These are phyloP conservation scores for Anaeromyces robustus DNA, from an alignment of 192 early-diverging fungal species.

Conservation along the genomic window DNA sequence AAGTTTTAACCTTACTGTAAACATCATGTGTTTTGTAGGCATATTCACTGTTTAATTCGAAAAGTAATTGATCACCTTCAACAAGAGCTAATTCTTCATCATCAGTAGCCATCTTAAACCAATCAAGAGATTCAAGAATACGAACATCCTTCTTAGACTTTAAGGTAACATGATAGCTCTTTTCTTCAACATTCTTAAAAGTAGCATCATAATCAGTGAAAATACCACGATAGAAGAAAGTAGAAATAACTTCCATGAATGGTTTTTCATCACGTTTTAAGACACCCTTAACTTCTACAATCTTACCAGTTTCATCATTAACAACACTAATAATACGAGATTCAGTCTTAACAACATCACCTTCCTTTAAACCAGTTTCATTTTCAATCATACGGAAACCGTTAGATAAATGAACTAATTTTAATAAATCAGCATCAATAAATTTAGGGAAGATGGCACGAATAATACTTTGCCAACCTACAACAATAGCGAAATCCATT, in stretches of 20 bases:
- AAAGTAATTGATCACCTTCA: conserved; percentile 45
- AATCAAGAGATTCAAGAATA: conserved; percentile 77
- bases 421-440: conserved; percentile 83
- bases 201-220: conserved; percentile 80
- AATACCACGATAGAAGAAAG: conserved; percentile 83
- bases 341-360: conserved; percentile 70
- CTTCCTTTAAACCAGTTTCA: conserved; percentile 51
- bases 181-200: conserved; percentile 70
- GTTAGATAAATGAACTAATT: conserved; percentile 85
- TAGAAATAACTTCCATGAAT: conserved; percentile 70
- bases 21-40: conserved; percentile 35
- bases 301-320: conserved; percentile 81
- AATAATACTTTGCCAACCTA: conserved; percentile 77
- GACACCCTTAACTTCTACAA: conserved; percentile 72
- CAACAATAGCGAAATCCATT: conserved; percentile 91
- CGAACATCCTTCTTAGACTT: conserved; percentile 68
- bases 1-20: conserved; percentile 58
- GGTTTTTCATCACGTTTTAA: conserved; percentile 30
- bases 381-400: conserved; percentile 73
- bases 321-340: conserved; percentile 71
- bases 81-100: conserved; percentile 41
- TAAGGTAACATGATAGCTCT: conserved; percentile 56
- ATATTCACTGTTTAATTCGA: conserved; percentile 55
- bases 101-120: conserved; percentile 55
- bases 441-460: conserved; percentile 84